Conservation (phyloP, 768 basidiomycete species). For the Leucosporidium creatinivorum region DNA sequence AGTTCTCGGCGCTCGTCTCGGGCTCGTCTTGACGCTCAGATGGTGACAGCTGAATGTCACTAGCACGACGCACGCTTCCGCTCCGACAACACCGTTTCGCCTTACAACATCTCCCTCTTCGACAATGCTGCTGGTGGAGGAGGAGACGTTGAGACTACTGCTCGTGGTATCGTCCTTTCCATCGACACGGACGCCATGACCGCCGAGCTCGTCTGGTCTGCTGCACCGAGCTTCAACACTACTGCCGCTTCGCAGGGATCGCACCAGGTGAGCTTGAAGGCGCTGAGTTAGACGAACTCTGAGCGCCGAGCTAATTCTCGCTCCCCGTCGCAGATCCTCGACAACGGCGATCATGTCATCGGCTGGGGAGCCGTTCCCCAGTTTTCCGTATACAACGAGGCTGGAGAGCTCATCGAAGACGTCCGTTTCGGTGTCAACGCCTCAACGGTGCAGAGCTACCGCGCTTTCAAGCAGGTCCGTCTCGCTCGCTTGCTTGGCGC, state of each 20-base stretch:
- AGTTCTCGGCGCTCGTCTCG: constrained; percentile 3
- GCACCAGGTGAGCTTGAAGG: too few species aligned
- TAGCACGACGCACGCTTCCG: constrained; percentile 29
- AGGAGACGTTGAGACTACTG: not conserved
- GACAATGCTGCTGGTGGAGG: constrained; percentile 37
- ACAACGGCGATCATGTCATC: constrained; percentile 23
- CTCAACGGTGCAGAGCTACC: constrained; percentile 36
- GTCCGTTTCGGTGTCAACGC: constrained; percentile 29
- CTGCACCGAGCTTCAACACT: not conserved
- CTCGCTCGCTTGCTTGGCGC: too few species aligned
- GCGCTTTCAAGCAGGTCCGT: constrained; percentile 20
- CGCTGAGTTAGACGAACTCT: not conserved
- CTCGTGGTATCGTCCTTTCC: not conserved
- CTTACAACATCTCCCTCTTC: constrained; percentile 32
- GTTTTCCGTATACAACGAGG: constrained; percentile 29
- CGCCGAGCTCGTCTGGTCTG: constrained; percentile 14
- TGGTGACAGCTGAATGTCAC: too few species aligned
- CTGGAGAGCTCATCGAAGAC: constrained; percentile 31
- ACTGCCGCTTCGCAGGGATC: not conserved
- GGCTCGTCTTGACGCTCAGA: too few species aligned
- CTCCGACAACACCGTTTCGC: not conserved
- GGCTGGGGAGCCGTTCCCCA: constrained; percentile 37
- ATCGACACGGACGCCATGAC: constrained; percentile 22
- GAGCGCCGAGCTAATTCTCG: not conserved
- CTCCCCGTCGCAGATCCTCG: constrained; percentile 20